Evolutionary conservation across 2,329 filamentous ascomycete species (phyloP), one percentile per base, ranked within the genome.

Genomic region (Sporothrix variecibatus): DNA sequence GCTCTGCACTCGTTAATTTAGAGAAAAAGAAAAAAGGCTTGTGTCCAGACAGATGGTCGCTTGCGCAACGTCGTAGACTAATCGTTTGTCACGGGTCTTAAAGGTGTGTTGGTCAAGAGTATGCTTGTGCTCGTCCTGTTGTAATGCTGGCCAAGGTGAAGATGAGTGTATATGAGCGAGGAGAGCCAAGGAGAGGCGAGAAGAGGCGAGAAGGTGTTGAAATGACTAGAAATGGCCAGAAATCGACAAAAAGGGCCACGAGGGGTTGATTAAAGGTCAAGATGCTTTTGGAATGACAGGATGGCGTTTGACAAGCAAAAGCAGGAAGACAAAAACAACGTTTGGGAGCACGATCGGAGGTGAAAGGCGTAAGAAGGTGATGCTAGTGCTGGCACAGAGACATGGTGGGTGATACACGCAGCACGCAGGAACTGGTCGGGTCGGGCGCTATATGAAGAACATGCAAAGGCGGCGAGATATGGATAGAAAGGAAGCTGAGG

Each of bases 51-150:
- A 26, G 38, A n/a, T 58, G 62, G 31, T 51, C 34, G 72, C 53
- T 74, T 72, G 73, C 70, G 70, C 40, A 74, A 72, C 73, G 70
- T 70, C 43, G 65, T 49, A 26, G 28, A 49, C 26, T 51, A 26
- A 9, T 46, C 34, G 15, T 43, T 70, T 38, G 73, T 72, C 34
- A 64, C 73, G 6, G 71, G 38, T 17, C 53, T 31, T 12, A 17
- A 31, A 31, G 11, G 64, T 34, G 70, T 53, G 31, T 71, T 72
- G 34, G 51, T 64, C 53, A 28, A 49, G 64, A 26, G 31, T 28
- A 38, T 34, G 68, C 51, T 64, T 68, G 65, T 73, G 65, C 62
- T 17, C 49, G 60, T 26, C 38, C 38, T 28, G 38, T 20, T 43
- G 62, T 26, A 65, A 65, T 38, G 62, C 38, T 65, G 62, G 12